phyloP scores from a whole-genome alignment of 768 basidiomycete genomes.

The Boletus rubroflammeus region DNA sequence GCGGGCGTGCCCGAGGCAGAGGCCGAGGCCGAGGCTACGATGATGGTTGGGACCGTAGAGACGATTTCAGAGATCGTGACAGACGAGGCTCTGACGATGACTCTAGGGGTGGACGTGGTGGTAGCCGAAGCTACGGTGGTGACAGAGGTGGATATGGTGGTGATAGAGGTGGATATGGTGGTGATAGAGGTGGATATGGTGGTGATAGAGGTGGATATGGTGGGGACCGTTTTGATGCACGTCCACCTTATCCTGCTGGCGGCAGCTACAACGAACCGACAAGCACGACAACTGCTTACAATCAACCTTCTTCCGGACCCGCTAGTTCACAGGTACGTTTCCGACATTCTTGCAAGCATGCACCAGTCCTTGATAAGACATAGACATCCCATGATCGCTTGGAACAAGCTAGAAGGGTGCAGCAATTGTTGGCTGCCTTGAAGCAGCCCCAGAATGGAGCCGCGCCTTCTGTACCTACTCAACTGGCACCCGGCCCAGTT shows the following conservation, averaged over 20 bases:
- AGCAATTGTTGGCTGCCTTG: conserved; percentile 77
- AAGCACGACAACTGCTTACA: conserved; percentile 20
- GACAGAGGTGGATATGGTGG: conserved; percentile 44
- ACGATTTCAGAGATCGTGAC: conserved; percentile 41
- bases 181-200: conserved; percentile 36
- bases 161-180: conserved; percentile 34
- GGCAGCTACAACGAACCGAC: conserved; percentile 27
- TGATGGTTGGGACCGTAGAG: conserved; percentile 45
- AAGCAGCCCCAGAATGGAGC: conserved; percentile 58
- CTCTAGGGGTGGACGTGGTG: conserved; percentile 33
- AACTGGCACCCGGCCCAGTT: conserved; percentile 34
- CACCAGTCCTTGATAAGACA: background rate
- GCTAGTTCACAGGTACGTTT: conserved; percentile 31
- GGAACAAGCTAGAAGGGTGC: conserved; percentile 84
- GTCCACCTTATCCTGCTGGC: conserved; percentile 32
- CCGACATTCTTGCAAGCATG: background rate
- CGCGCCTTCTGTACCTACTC: conserved; percentile 13
- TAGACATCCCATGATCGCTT: conserved; percentile 63
- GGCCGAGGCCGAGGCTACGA: conserved; percentile 36
- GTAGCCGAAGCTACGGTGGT: conserved; percentile 36
- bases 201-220: conserved; percentile 43
- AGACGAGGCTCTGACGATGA: conserved; percentile 36
- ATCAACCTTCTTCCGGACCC: conserved; percentile 21
- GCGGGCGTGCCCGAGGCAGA: conserved; percentile 37
- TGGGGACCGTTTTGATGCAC: conserved; percentile 42